Evolutionary conservation across 1,139 yeast species (phyloP), one percentile per base, ranked within the genome.

Genomic region (Geotrichum bryndzae): DNA sequence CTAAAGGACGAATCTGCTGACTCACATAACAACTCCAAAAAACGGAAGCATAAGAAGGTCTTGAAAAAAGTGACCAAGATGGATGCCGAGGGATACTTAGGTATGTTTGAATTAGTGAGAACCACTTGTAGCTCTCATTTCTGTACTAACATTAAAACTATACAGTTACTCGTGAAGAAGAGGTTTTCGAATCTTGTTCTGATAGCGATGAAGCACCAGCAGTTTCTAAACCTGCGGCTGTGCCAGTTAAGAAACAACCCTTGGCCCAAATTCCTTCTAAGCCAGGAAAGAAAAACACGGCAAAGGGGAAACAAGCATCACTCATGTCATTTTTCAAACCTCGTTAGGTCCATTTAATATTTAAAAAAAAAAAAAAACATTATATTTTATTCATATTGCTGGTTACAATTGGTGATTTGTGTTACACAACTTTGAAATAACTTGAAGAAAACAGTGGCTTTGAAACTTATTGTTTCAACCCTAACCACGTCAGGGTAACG

Each of bases 111-210:
- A 18, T 10, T 10, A 22, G 53, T 59, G 46, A 55, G 54, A 22
- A 13, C n/a, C 18, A 22, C 56, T 35, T 48, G 3, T 46, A 11
- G 7, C 13, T 23, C n/a, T 33, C 4, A 52, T 3, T 48, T 7
- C n/a, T 25, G 11, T 48, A 23, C 51, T 22, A 33, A 10, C 27
- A 15, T 53, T 54, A 22, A 38, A 55, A 1, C 8, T 38, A 11
- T 51, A 3, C 45, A 51, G 59, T 61, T 29, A 57, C 60, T n/a
- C 54, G 53, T 27, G 52, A 57, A 25, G 65, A 61, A 57, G 65
- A 63, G 56, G 62, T 57, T 22, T 48, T 55, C 45, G 65, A 33
- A 38, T 54, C 65, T 13, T 59, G 61, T 46, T 58, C 61, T 13
- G 62, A 60, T 18, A 48, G 53, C 18, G 62, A 62, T 22, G 57